Conservation (phyloP, 2,329 filamentous ascomycete species). For the Diaporthe sp. region DNA sequence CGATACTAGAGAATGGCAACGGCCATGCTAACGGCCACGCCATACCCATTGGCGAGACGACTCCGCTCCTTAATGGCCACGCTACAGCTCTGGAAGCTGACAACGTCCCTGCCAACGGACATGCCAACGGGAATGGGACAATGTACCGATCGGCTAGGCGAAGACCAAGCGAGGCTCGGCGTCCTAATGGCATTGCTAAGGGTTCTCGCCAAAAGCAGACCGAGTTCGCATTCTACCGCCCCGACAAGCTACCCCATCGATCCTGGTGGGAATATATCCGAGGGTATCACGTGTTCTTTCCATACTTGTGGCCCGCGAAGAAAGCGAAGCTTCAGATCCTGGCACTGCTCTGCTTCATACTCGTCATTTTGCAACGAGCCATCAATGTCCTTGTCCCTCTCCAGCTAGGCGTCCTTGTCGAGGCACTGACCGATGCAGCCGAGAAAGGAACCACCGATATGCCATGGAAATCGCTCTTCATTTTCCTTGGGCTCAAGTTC, state of each 20-base stretch:
- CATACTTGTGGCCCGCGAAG: slow-evolving; percentile 95
- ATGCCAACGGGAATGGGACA: slow-evolving; percentile 43
- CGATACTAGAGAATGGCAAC: slow-evolving; percentile 46
- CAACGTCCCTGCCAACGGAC: slow-evolving; percentile 38
- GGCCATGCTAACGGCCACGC: slow-evolving; percentile 43
- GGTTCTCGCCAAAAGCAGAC: slow-evolving; percentile 55
- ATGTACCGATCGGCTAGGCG: slow-evolving; percentile 39
- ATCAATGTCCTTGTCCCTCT: slow-evolving; percentile 89
- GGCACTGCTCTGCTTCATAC: slow-evolving; percentile 82
- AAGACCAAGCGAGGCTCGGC: slow-evolving; percentile 40
- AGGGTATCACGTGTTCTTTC: slow-evolving; percentile 93
- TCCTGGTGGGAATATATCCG: slow-evolving; percentile 97
- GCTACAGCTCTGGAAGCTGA: slow-evolving; percentile 45
- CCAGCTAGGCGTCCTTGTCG: slow-evolving; percentile 84
- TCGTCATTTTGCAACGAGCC: slow-evolving; percentile 82
- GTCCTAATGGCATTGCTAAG: slow-evolving; percentile 50
- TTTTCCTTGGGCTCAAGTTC: slow-evolving; percentile 83
- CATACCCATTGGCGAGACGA: slow-evolving; percentile 61
- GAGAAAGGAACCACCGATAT: slow-evolving; percentile 57
- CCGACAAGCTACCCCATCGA: slow-evolving; percentile 84
- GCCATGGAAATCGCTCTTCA: slow-evolving; percentile 78
- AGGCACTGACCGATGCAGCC: slow-evolving; percentile 68
- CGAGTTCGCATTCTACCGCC: slow-evolving; percentile 84
- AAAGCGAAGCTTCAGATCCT: slow-evolving; percentile 77
- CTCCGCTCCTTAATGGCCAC: slow-evolving; percentile 68